phyloP scores from a whole-genome alignment of 192 early-diverging fungal genomes.

The Coemansia sp. region DNA sequence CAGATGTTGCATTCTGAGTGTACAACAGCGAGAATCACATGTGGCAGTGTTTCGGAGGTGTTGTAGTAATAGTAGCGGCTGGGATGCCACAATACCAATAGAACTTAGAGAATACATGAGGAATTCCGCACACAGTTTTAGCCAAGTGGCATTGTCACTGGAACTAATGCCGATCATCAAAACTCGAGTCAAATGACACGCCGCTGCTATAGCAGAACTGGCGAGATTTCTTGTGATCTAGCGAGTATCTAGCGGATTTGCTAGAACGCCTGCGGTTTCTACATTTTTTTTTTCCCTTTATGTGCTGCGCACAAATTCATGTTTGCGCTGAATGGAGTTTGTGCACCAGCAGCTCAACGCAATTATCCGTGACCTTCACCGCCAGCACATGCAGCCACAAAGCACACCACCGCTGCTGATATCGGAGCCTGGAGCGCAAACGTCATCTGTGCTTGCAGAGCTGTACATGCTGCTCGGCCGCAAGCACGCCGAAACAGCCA shows the following conservation, averaged over 20 bases:
- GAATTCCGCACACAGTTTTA: background rate
- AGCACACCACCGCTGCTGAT: background rate
- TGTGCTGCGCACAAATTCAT: background rate
- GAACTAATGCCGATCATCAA: no score
- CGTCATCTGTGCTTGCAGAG: conserved; percentile 15
- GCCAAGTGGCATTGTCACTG: no score
- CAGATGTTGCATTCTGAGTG: background rate
- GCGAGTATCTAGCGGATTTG: no score
- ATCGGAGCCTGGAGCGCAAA: background rate
- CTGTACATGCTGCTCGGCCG: conserved; percentile 39
- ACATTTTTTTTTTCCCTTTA: background rate
- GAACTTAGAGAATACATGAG: background rate
- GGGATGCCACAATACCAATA: no score
- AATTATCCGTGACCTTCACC: conserved; percentile 30
- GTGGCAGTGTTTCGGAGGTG: background rate
- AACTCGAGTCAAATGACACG: no score
- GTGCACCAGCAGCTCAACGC: conserved; percentile 40
- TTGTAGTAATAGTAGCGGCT: no score
- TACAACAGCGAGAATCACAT: conserved; percentile 5
- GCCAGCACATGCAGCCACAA: background rate
- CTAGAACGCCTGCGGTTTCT: no score
- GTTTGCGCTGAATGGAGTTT: conserved; percentile 28
- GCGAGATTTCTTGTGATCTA: no score
- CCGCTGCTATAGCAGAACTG: no score
- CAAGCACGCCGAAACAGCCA: conserved; percentile 21